Percentiles rank a stretch among this genome's conserved stretches.
phyloP scores from a whole-genome alignment of 2,329 filamentous ascomycete species.

The Penicillium sp. region DNA sequence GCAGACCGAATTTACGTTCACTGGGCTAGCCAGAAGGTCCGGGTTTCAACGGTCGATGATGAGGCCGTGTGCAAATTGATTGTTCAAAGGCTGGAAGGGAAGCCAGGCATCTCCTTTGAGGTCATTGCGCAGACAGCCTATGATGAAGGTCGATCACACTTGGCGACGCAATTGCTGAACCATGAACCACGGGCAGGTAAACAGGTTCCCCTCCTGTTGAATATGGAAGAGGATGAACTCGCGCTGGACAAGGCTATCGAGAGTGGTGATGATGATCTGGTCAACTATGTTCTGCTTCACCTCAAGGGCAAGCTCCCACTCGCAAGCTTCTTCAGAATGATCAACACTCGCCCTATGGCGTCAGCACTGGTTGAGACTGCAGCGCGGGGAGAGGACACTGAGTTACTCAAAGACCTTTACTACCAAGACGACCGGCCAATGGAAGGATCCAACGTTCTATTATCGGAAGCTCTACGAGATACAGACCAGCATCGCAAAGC shows the following conservation, averaged over 20 bases:
- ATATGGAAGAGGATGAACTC: conserved; percentile 93
- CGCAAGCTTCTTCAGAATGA: conserved; percentile 87
- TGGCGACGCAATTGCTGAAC: conserved; percentile 88
- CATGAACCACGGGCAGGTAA: conserved; percentile 94
- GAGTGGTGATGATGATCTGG: conserved; percentile 88
- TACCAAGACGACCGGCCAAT: conserved; percentile 93
- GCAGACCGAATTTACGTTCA: conserved; percentile 92
- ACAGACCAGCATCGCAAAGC: conserved; percentile 67
- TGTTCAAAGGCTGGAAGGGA: conserved; percentile 81
- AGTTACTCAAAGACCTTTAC: conserved; percentile 89
- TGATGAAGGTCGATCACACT: conserved; percentile 84
- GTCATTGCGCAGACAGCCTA: conserved; percentile 90
- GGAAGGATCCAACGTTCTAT: conserved; percentile 83
- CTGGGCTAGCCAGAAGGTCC: conserved; percentile 95
- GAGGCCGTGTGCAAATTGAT: conserved; percentile 84
- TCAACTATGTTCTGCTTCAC: conserved; percentile 85
- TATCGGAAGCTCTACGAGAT: conserved; percentile 79
- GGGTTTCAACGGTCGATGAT: conserved; percentile 79
- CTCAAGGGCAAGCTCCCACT: conserved; percentile 88
- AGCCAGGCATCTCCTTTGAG: conserved; percentile 93
- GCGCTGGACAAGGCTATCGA: conserved; percentile 96
- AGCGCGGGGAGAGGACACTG: conserved; percentile 75
- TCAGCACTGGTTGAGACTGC: conserved; percentile 87
- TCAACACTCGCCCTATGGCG: conserved; percentile 82
- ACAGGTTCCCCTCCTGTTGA: conserved; percentile 88